Percentiles rank a stretch among this genome's conserved stretches.
Conservation (phyloP, 2,329 filamentous ascomycete species). For the Harringtonia aguacate region DNA sequence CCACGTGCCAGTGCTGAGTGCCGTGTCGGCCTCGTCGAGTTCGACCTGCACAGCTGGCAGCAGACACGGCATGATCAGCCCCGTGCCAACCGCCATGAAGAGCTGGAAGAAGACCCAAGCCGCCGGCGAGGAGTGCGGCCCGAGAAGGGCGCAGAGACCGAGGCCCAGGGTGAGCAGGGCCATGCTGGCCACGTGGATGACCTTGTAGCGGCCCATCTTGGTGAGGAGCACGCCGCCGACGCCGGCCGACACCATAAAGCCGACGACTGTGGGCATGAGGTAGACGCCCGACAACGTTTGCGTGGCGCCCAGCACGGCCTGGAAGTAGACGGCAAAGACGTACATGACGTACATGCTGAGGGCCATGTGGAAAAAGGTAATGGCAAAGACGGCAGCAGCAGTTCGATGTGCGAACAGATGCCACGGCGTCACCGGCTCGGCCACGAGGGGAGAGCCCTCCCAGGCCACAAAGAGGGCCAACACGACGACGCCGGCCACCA, state of each 20-base stretch:
- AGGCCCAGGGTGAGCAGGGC: constrained; percentile 14
- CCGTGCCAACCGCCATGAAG: constrained; percentile 23
- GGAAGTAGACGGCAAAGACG: constrained; percentile 33
- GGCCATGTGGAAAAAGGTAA: constrained; percentile 15
- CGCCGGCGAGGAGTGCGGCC: constrained; percentile 14
- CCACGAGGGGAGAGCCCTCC: constrained; percentile 13
- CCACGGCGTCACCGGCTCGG: constrained; percentile 25
- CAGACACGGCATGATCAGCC: constrained; percentile 24
- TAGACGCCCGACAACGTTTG: constrained; percentile 16
- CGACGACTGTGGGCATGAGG: constrained; percentile 13
- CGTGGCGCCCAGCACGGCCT: constrained; percentile 20
- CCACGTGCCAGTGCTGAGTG: constrained; percentile 25
- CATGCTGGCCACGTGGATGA: constrained; percentile 27
- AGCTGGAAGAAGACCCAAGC: constrained; percentile 22
- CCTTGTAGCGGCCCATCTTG: constrained; percentile 14
- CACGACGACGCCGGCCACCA: constrained; percentile 27
- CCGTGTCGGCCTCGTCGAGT: constrained; percentile 22
- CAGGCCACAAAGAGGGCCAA: constrained; percentile 21
- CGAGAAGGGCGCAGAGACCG: constrained; percentile 15
- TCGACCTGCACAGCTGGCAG: constrained; percentile 26
- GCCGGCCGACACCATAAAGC: constrained; percentile 9
- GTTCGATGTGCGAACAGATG: constrained; percentile 32
- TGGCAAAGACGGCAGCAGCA: not conserved
- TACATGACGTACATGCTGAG: constrained; percentile 22
- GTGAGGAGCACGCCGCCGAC: constrained; percentile 6